phyloP scores from a whole-genome alignment of 148 eudicot species.

The Vaccinium macrocarpon region DNA sequence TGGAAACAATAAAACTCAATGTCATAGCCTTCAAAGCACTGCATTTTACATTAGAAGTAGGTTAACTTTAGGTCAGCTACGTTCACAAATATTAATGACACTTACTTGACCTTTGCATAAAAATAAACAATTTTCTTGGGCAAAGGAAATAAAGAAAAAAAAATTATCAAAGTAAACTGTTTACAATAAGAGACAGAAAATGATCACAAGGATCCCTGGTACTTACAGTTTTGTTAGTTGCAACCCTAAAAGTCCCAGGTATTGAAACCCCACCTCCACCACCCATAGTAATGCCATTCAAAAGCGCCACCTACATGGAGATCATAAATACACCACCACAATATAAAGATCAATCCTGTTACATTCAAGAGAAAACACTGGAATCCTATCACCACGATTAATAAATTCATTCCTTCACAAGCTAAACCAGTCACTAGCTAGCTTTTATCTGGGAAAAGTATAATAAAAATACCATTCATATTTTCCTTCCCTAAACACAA shows the following conservation, averaged over 20 bases:
- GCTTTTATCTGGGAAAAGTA: not conserved
- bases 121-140: not conserved
- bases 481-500: not conserved
- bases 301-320: conserved; percentile 65
- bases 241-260: conserved; percentile 86
- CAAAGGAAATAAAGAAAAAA: not conserved
- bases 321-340: conserved; percentile 4
- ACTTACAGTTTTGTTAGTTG: conserved; percentile 83
- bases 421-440: not conserved
- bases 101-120: not conserved
- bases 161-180: not conserved
- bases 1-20: not conserved
- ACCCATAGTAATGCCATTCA: conserved; percentile 87
- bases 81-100: not conserved
- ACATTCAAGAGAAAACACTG: not conserved
- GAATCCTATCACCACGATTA: not conserved
- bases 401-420: not conserved
- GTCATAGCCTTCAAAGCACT: not conserved
- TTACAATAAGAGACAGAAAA: not conserved
- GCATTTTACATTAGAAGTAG: not conserved
- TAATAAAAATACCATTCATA: not conserved
- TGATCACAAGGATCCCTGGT: not conserved
- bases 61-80: not conserved
- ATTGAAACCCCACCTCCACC: conserved; percentile 88
- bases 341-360: conserved; percentile 8